phyloP scores from a whole-genome alignment of 345 rosid species.

The Camelina neglecta region DNA sequence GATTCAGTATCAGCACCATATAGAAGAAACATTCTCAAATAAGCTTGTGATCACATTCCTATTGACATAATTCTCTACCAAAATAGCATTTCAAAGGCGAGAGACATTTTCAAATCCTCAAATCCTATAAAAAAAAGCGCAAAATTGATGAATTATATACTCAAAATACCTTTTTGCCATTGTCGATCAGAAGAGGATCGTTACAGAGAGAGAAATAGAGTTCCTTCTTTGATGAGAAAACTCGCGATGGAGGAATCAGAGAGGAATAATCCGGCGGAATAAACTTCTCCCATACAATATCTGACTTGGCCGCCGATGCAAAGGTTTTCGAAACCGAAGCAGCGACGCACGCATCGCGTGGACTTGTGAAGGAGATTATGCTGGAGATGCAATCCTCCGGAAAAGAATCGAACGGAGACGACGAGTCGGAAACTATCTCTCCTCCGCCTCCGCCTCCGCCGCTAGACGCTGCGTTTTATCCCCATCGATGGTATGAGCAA shows the following conservation, averaged over 20 bases:
- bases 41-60: no score
- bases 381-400: constrained; percentile 52
- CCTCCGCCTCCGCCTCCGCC: neutral
- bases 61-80: no score
- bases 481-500: constrained; percentile 18
- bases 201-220: constrained; percentile 54
- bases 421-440: neutral
- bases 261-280: constrained; percentile 50
- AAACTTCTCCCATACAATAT: constrained; percentile 56
- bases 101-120: neutral
- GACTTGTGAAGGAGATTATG: constrained; percentile 52
- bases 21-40: no score
- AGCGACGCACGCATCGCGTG: constrained; percentile 49
- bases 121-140: neutral
- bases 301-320: constrained; percentile 49
- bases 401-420: neutral
- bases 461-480: neutral
- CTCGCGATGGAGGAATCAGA: constrained; percentile 21
- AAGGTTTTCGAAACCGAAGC: constrained; percentile 52
- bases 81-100: neutral
- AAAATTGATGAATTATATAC: neutral
- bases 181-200: constrained; percentile 46
- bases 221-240: constrained; percentile 47
- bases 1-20: no score
- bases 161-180: constrained; percentile 51